A percentile compares a stretch with the other conserved stretches of the same genome.
phyloP scores from a whole-genome alignment of 2,329 filamentous ascomycete genomes.

The Aspergillus puulaauensis region DNA sequence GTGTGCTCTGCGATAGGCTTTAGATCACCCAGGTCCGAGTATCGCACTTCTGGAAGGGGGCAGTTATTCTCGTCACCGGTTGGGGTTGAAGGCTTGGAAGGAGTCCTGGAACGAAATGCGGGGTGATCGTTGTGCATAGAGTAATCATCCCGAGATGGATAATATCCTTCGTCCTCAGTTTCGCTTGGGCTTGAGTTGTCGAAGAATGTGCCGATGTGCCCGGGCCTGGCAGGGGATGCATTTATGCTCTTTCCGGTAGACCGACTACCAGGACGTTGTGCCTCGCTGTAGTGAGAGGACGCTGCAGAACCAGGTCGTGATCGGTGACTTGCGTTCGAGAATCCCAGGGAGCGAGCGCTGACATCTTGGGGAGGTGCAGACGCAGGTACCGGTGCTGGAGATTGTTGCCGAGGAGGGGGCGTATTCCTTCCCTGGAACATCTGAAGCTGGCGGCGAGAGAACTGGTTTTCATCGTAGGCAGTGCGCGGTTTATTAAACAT shows the following conservation, averaged over 20 bases:
- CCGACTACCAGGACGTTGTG: slow-evolving; percentile 23
- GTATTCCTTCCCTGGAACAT: slow-evolving; percentile 74
- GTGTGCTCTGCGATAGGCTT: slow-evolving; percentile 41
- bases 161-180: slow-evolving; percentile 36
- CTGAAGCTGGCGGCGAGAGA: slow-evolving; percentile 76
- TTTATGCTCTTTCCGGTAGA: slow-evolving; percentile 28
- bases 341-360: slow-evolving; percentile 28
- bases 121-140: slow-evolving; percentile 37
- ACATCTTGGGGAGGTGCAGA: slow-evolving; percentile 20
- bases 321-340: slow-evolving; percentile 39
- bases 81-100: slow-evolving; percentile 30
- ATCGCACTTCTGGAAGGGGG: slow-evolving; percentile 35
- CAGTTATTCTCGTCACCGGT: slow-evolving; percentile 27
- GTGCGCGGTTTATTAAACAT: slow-evolving; percentile 71
- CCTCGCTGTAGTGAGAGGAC: slow-evolving; percentile 39
- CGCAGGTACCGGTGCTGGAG: slow-evolving; percentile 16
- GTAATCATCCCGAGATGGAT: slow-evolving; percentile 25
- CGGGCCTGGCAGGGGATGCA: slow-evolving; percentile 28
- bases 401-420: slow-evolving; percentile 43
- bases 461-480: slow-evolving; percentile 82
- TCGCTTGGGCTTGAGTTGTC: slow-evolving; percentile 39
- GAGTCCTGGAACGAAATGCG: slow-evolving; percentile 35
- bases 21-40: slow-evolving; percentile 39
- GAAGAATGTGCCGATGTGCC: slow-evolving; percentile 32
- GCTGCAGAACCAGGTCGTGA: slow-evolving; percentile 37